phyloP scores from a whole-genome alignment of 75 land plant genomes.

The Sequoiadendron giganteum region DNA sequence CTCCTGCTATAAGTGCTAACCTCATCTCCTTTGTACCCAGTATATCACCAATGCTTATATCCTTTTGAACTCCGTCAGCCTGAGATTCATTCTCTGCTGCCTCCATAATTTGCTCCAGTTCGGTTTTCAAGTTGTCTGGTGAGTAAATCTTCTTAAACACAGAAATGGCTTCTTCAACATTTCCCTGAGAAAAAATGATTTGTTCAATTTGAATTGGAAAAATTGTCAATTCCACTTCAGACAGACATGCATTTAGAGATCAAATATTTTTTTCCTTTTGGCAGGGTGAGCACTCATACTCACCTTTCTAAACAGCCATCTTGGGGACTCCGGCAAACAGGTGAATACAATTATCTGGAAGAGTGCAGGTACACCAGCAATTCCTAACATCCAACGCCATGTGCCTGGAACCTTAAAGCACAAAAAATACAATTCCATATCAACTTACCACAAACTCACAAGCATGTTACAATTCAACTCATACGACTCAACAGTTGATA shows the following conservation, averaged over 20 bases:
- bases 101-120: constrained; percentile 40
- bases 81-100: constrained; percentile 46
- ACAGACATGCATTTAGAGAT: not conserved
- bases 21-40: constrained; percentile 36
- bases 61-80: constrained; percentile 16
- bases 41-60: constrained; percentile 19
- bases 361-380: constrained; percentile 70
- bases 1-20: constrained; percentile 38
- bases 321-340: constrained; percentile 77
- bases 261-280: not conserved
- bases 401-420: constrained; percentile 66
- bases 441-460: not conserved
- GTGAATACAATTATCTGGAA: constrained; percentile 61
- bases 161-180: constrained; percentile 41
- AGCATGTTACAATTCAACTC: not conserved
- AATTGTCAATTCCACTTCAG: not conserved
- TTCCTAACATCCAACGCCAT: constrained; percentile 89
- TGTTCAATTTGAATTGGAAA: not conserved
- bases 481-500: not conserved
- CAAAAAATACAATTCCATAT: constrained; percentile 1
- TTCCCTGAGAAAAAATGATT: constrained; percentile 31
- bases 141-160: constrained; percentile 66
- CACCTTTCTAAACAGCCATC: constrained; percentile 64
- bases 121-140: constrained; percentile 39
- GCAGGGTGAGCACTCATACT: not conserved